Evolutionary conservation across 352 stramenopile species (phyloP).

Genomic region (Phytophthora vignae): DNA sequence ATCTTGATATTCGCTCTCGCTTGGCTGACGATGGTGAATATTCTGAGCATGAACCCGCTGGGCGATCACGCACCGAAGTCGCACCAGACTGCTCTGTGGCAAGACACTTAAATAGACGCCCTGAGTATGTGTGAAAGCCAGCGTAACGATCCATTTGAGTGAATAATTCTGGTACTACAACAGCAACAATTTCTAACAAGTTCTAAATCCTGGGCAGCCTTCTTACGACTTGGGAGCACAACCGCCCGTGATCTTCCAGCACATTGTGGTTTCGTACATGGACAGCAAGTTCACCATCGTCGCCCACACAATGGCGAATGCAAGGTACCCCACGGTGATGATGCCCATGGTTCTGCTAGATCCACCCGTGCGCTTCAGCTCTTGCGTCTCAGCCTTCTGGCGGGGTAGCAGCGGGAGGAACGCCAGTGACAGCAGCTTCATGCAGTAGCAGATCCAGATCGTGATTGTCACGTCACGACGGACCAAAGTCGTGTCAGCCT

Average conservation of each 20-base stretch:
- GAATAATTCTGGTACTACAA: neutral
- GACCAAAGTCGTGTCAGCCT: slow-evolving; percentile 43
- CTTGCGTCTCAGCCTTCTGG: slow-evolving; percentile 45
- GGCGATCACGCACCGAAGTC: slow-evolving; percentile 52
- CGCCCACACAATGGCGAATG: slow-evolving; percentile 46
- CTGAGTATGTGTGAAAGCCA: too few species aligned
- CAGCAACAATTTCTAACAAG: neutral
- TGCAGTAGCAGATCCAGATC: slow-evolving; percentile 58
- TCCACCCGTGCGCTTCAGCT: slow-evolving; percentile 39
- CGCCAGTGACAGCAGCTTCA: slow-evolving; percentile 56
- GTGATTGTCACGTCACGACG: slow-evolving; percentile 60
- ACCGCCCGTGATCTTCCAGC: slow-evolving; percentile 55
- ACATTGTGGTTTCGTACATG: slow-evolving; percentile 52
- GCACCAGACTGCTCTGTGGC: neutral
- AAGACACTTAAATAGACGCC: neutral
- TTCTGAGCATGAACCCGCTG: slow-evolving; percentile 71
- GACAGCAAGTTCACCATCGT: slow-evolving; percentile 47
- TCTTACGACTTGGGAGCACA: slow-evolving; percentile 27
- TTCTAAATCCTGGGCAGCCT: neutral
- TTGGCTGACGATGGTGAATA: slow-evolving; percentile 58
- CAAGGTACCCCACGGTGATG: slow-evolving; percentile 40
- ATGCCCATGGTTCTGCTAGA: slow-evolving; percentile 48
- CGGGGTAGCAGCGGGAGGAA: slow-evolving; percentile 56
- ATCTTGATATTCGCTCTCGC: slow-evolving; percentile 43
- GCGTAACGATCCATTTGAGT: neutral